Conservation (phyloP, 176 grass and related monocot genomes). For the Thinopyrum elongatum region DNA sequence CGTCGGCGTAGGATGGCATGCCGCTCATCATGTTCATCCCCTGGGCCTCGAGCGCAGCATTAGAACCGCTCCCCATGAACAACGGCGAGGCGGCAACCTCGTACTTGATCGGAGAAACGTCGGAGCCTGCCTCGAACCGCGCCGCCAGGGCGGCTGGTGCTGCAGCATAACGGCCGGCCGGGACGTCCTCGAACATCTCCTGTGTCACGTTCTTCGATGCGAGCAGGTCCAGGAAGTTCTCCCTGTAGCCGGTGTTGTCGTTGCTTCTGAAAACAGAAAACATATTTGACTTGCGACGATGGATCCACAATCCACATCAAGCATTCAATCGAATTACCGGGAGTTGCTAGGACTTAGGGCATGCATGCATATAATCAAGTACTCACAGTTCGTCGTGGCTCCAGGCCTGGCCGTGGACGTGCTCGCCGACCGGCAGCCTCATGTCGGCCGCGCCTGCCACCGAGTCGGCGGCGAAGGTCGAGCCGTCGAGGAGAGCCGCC, state of each 20-base stretch:
- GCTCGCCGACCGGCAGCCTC: constrained; percentile 10
- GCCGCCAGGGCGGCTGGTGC: constrained; percentile 6
- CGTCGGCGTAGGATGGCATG: constrained; percentile 27
- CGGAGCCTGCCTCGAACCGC: constrained; percentile 13
- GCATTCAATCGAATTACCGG: not conserved
- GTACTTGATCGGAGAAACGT: constrained; percentile 57
- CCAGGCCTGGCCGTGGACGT: constrained; percentile 30
- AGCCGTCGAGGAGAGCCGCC: constrained; percentile 29
- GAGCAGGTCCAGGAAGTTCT: constrained; percentile 80
- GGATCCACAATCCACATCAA: not conserved
- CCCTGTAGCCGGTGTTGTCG: constrained; percentile 38
- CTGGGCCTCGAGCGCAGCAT: constrained; percentile 18
- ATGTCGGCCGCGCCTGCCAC: not conserved
- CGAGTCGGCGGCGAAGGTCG: constrained; percentile 32
- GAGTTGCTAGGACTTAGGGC: not conserved
- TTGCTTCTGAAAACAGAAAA: constrained; percentile 25
- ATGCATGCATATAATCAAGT: not conserved
- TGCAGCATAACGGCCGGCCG: constrained; percentile 4
- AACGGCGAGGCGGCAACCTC: constrained; percentile 36
- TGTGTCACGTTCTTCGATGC: constrained; percentile 49
- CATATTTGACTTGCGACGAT: not conserved
- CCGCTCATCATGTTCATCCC: constrained; percentile 27
- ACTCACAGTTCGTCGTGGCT: constrained; percentile 52
- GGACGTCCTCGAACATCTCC: constrained; percentile 45
- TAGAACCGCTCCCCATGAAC: constrained; percentile 7